These are phyloP conservation scores for Phanerochaete sordida DNA, from an alignment of 768 basidiomycete species.

Conservation along the genomic window DNA sequence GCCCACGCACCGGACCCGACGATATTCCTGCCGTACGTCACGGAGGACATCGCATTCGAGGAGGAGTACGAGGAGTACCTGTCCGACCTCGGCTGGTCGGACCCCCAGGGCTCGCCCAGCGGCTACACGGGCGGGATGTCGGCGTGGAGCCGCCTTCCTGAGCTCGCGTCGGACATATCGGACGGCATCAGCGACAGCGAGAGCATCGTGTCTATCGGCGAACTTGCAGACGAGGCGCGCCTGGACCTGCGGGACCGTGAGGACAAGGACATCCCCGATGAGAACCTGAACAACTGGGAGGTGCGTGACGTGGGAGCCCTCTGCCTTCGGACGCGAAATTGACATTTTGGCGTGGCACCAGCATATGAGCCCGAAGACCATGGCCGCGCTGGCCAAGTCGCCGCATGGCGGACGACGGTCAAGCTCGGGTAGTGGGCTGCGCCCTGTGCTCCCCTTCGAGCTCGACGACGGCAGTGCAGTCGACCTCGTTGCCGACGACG, in stretches of 20 bases:
- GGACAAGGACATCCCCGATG: conserved; percentile 62
- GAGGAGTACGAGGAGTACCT: conserved; percentile 97
- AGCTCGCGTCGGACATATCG: conserved; percentile 74
- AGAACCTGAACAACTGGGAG: conserved; percentile 96
- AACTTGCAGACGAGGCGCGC: conserved; percentile 77
- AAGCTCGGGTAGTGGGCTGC: conserved; percentile 76
- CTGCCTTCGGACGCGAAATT: background rate
- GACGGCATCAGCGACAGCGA: conserved; percentile 94
- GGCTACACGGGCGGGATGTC: conserved; percentile 36
- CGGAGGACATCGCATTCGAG: conserved; percentile 92
- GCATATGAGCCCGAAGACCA: conserved; percentile 97
- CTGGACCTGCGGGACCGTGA: conserved; percentile 54
- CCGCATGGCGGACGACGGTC: conserved; percentile 71
- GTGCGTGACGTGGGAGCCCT: conserved; percentile 38
- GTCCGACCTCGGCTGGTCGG: conserved; percentile 71
- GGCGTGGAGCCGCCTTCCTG: conserved; percentile 83
- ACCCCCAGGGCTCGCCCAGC: conserved; percentile 34
- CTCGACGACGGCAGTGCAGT: conserved; percentile 63
- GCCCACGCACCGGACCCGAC: conserved; percentile 81
- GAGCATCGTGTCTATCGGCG: conserved; percentile 86
- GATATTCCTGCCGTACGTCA: conserved; percentile 85
- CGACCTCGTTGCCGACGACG: conserved; percentile 64
- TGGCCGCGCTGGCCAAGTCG: conserved; percentile 90
- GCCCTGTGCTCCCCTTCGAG: conserved; percentile 76
- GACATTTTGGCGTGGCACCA: conserved; percentile 27